phyloP scores from a whole-genome alignment of 305 asterid genomes.

The Plantago rigida region DNA sequence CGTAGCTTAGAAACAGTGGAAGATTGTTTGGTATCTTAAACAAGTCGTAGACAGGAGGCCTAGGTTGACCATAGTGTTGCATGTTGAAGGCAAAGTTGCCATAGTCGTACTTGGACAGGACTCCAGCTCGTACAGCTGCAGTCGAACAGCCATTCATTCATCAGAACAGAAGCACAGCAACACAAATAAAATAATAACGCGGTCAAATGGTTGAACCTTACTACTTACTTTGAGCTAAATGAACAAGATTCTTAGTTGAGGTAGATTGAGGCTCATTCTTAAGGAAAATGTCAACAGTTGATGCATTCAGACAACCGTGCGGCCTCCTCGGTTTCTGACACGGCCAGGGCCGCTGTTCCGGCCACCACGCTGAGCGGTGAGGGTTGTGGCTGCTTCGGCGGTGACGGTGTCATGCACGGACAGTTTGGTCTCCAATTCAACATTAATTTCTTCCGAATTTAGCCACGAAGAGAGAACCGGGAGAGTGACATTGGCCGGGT shows the following conservation, averaged over 20 bases:
- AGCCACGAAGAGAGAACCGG: too few relatives aligned
- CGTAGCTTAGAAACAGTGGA: slow-evolving; percentile 45
- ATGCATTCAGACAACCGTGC: slow-evolving; percentile 69
- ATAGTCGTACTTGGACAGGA: slow-evolving; percentile 36
- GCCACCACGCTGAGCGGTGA: too few relatives aligned
- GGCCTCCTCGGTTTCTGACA: too few relatives aligned
- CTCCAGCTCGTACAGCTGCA: slow-evolving; percentile 44
- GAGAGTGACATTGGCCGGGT: too few relatives aligned
- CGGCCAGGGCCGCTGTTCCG: too few relatives aligned
- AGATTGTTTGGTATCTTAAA: slow-evolving; percentile 41
- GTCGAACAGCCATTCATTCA: background rate
- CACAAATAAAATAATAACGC: too few relatives aligned
- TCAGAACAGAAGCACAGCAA: background rate
- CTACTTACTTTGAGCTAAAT: slow-evolving; percentile 79
- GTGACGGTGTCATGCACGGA: too few relatives aligned
- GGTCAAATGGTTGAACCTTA: background rate
- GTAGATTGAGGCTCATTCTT: slow-evolving; percentile 80
- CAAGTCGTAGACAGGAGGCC: slow-evolving; percentile 41
- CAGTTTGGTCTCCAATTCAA: too few relatives aligned
- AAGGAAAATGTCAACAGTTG: slow-evolving; percentile 55
- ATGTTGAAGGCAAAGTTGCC: slow-evolving; percentile 29
- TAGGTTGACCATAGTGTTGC: slow-evolving; percentile 32
- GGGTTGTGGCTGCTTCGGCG: too few relatives aligned
- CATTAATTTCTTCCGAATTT: too few relatives aligned
- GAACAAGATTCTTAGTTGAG: slow-evolving; percentile 75